Evolutionary conservation across 2,329 filamentous ascomycete species (phyloP), one percentile per base, ranked within the genome.

Genomic region (Berkeleyomyces basicola): DNA sequence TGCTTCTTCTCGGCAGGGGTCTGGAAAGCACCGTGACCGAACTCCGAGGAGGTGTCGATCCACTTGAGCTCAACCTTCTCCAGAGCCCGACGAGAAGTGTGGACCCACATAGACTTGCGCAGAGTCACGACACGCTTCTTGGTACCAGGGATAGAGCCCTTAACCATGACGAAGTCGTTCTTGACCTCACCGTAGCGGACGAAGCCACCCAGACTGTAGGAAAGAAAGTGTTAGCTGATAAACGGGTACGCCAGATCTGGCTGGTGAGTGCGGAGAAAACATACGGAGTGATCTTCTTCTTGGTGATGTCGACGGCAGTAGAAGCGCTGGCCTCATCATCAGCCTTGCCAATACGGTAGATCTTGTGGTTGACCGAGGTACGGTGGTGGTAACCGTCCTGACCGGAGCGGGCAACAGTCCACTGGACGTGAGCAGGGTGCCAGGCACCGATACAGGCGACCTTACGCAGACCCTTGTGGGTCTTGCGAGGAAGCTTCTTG

Each of bases 51-150:
- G 72, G 93, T 99, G 75, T 99, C 93, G 87, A 99, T 99, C 93
- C 93, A 99, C 82, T 99, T 99, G 82, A 99, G 88, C 75, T 92
- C 89, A 77, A 97, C 88, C 89, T 99, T 97, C 87, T 99, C 93
- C 74, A 96, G 83, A 63, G 93, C 89, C 77, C 87, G 90, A 76
- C 93, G 84, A 74, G 88, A 96, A 71, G 91, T 97, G 84, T 99
- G 93, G 67, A 82, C 83, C 85, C 93, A 97, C 84, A 99, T 93
- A 70, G 92, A 95, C 84, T 97, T 99, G 78, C 93, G 88, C 72
- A 99, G 88, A 70, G 93, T 99, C 82, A 97, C 88, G 76, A 99
- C 86, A 76, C 93, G 86, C 91, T 99, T 99, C 91, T 97, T 97
- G 75, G 90, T 86, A 86, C 93, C 93, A 67, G 93, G 93, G 71